These are phyloP conservation scores for Zizania palustris DNA, from an alignment of 202 grass and related monocot genomes.

Conservation along the genomic window DNA sequence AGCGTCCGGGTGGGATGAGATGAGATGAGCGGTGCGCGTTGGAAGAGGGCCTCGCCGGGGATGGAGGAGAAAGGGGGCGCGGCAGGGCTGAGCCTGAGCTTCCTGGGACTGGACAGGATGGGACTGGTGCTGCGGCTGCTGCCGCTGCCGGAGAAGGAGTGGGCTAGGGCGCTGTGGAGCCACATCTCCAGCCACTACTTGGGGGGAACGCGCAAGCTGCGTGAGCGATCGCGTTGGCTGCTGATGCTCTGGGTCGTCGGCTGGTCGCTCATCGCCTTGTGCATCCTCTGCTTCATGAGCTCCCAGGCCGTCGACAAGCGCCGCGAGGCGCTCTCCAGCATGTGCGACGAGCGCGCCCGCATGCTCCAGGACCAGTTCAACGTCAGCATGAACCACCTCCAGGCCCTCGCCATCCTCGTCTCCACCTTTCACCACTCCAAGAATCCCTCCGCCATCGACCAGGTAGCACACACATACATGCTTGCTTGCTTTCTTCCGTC, in stretches of 20 bases:
- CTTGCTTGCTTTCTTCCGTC: background rate
- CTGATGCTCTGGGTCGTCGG: slow-evolving; percentile 53
- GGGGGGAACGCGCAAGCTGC: no score
- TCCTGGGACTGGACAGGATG: background rate
- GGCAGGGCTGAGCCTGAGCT: background rate
- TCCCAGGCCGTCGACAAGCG: slow-evolving; percentile 54
- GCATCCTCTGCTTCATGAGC: slow-evolving; percentile 43
- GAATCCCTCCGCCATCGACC: slow-evolving; percentile 84
- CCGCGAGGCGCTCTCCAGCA: slow-evolving; percentile 67
- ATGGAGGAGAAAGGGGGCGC: background rate
- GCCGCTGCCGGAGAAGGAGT: background rate
- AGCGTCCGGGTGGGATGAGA: no score
- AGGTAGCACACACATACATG: slow-evolving; percentile 35
- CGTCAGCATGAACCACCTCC: slow-evolving; percentile 97
- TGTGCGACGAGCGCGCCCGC: slow-evolving; percentile 92
- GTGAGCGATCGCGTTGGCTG: slow-evolving; percentile 41
- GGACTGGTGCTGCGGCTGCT: background rate
- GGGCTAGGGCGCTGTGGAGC: slow-evolving; percentile 45
- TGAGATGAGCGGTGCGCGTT: background rate
- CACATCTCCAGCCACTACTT: no score
- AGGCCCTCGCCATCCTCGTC: slow-evolving; percentile 92
- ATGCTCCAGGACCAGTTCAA: slow-evolving; percentile 99
- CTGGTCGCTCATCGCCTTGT: slow-evolving; percentile 28
- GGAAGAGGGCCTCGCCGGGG: background rate
- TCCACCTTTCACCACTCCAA: slow-evolving; percentile 93